A percentile compares a stretch with the other conserved stretches of the same genome.
phyloP scores from a whole-genome alignment of 148 eudicot species.

The Amaranthus cruentus region DNA sequence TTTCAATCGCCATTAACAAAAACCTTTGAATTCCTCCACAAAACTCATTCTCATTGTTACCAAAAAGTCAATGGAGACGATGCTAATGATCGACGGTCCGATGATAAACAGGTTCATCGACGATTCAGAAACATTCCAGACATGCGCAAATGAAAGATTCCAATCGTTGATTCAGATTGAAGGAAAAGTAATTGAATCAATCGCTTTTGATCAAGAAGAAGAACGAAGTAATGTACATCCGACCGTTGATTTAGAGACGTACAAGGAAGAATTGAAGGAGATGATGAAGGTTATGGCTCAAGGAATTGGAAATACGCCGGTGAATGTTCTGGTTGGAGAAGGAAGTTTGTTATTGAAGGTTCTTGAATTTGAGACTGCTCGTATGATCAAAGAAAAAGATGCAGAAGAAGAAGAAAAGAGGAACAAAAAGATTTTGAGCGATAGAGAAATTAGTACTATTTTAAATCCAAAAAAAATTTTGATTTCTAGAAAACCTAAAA shows the following conservation, averaged over 20 bases:
- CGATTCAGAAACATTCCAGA: conserved; percentile 10
- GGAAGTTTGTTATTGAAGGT: conserved; percentile 49
- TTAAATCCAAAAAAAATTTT: not conserved
- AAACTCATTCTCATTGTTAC: no score
- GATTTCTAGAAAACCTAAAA: conserved; percentile 13
- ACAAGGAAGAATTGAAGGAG: conserved; percentile 38
- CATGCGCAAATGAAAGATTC: conserved; percentile 9
- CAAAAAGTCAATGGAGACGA: not conserved
- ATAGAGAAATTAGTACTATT: not conserved
- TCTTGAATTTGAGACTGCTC: conserved; percentile 27
- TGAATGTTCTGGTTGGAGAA: conserved; percentile 40
- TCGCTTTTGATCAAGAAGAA: not conserved
- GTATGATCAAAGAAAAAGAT: conserved; percentile 8
- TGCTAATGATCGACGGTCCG: conserved; percentile 21
- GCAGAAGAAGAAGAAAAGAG: not conserved
- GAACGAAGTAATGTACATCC: not conserved
- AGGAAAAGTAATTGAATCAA: not conserved
- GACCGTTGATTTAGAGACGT: conserved; percentile 28
- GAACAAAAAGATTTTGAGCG: not conserved
- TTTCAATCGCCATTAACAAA: not conserved
- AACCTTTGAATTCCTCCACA: not conserved
- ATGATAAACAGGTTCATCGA: conserved; percentile 21
- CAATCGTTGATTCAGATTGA: not conserved
- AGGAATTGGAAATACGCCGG: conserved; percentile 52
- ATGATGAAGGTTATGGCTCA: conserved; percentile 48